Conservation (phyloP, 805 yeast species). For the Candida adriatica region DNA sequence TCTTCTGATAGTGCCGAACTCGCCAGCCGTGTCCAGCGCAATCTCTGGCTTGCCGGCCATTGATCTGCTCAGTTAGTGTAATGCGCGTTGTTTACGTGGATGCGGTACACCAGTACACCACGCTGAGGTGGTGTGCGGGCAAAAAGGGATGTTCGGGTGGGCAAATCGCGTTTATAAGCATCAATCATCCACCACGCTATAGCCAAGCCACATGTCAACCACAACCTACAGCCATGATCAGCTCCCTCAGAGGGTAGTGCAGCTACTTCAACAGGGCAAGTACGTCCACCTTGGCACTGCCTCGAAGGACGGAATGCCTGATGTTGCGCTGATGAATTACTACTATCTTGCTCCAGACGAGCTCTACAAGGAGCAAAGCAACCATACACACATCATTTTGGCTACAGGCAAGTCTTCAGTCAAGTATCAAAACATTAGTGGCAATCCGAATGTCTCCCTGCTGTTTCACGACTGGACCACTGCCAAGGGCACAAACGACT, state of each 20-base stretch:
- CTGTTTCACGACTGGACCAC: slow-evolving; percentile 90
- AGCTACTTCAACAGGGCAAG: slow-evolving; percentile 51
- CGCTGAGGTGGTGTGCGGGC: too few species aligned
- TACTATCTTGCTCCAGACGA: slow-evolving; percentile 47
- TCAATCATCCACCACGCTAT: too few species aligned
- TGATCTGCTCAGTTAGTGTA: too few species aligned
- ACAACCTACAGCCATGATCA: slow-evolving; percentile 21
- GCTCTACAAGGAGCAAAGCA: slow-evolving; percentile 31
- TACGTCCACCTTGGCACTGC: slow-evolving; percentile 85
- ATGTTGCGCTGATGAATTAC: slow-evolving; percentile 88
- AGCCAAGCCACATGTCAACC: too few species aligned
- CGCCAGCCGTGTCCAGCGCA: slow-evolving; percentile 18
- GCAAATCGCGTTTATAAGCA: not conserved
- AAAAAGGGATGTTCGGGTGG: slow-evolving; percentile 1
- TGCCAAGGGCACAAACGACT: slow-evolving; percentile 36
- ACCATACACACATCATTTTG: slow-evolving; percentile 53
- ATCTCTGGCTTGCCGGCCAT: too few species aligned
- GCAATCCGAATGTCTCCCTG: slow-evolving; percentile 74
- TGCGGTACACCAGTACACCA: too few species aligned
- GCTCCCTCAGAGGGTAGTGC: slow-evolving; percentile 32
- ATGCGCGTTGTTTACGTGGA: too few species aligned
- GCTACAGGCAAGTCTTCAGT: slow-evolving; percentile 68
- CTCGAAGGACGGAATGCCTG: slow-evolving; percentile 54
- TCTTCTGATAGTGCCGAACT: slow-evolving; percentile 16
- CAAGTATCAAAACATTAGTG: slow-evolving; percentile 61